Base-by-base conservation (phyloP, 768 basidiomycete species). In the Hypsizygus marmoreus region DNA sequence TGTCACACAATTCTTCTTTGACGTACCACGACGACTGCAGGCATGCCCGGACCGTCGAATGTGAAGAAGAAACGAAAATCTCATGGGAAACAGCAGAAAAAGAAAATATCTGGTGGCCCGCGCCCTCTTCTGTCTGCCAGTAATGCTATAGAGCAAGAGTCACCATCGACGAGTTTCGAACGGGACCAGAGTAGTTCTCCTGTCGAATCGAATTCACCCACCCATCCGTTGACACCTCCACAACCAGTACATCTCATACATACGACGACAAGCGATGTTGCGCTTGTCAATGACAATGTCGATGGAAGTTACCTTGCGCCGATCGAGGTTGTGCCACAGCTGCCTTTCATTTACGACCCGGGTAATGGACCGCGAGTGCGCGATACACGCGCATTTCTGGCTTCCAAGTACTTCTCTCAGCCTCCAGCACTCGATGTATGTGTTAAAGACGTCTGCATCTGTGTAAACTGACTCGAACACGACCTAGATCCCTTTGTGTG, bases 331-430 rank as follows among this genome's bases (percentile, higher is more conserved):
- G 53, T 71, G 38, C 66, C 70, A 12, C 62, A 75, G 46, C 57
- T 67, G 26, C 86, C 88, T 10, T 84, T 81, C 55, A 86, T 91
- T 14, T 67, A 86, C 49, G 85, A 91, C 61, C 86, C 86, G 0
- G 89, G 89, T 24, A 86, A 83, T 49, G 89, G 90, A 0, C 85
- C 86, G 7, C 84, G 87, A 32, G 86, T 92, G 8, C 74, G 80
- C 9, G 75, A 88, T 58, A 66, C 77, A n/a, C 69, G 66, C n/a
- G 72, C 76, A 10, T 92, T 92, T 62, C 63, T 92, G 29, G 51
- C 68, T 4, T 79, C 80, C n/a, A 70, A 71, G 14, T 81, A 73
- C 51, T 88, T 89, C 60, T 81, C 87, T 6, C 77, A 84, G 31
- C 79, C 80, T 9, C 79, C 83, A 0, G 77, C 84, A 1, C 53